Evolutionary conservation across 2,329 filamentous ascomycete genomes (phyloP).

Genomic region (Thielaviopsis ethacetica): DNA sequence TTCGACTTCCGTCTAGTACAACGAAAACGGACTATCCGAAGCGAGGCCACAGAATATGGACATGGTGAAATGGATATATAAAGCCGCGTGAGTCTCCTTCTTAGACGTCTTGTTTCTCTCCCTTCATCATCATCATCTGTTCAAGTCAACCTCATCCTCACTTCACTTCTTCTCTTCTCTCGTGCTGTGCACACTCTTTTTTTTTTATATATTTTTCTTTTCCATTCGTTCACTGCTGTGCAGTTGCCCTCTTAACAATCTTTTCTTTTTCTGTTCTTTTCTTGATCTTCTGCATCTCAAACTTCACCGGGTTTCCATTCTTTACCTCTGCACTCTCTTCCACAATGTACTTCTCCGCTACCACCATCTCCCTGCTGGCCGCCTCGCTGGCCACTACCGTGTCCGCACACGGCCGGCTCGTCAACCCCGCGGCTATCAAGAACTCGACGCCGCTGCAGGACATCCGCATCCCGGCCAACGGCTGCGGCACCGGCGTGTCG

Average conservation of each 20-base stretch:
- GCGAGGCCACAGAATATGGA: too few species aligned
- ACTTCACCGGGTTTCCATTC: not conserved
- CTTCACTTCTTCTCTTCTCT: not conserved
- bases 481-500: not conserved
- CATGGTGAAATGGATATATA: not conserved
- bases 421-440: not conserved
- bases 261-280: not conserved
- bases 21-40: too few species aligned
- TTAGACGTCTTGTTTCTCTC: not conserved
- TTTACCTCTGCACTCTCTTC: not conserved
- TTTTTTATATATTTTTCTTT: not conserved
- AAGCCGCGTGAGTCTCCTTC: not conserved
- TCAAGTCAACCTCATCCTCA: not conserved
- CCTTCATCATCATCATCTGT: not conserved
- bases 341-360: slow-evolving; percentile 6
- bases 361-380: slow-evolving; percentile 12
- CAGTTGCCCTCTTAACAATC: slow-evolving; percentile 2
- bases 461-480: slow-evolving; percentile 2
- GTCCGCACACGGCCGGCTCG: slow-evolving; percentile 1
- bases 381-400: slow-evolving; percentile 10
- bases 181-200: not conserved
- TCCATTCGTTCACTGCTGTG: not conserved
- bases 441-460: slow-evolving; percentile 3
- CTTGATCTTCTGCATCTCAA: not conserved
- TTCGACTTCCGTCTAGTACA: too few species aligned